Percentiles rank a stretch among this genome's conserved stretches.
Evolutionary conservation across 805 yeast species (phyloP).

Genomic region (Kluyveromyces dobzhanskii): DNA sequence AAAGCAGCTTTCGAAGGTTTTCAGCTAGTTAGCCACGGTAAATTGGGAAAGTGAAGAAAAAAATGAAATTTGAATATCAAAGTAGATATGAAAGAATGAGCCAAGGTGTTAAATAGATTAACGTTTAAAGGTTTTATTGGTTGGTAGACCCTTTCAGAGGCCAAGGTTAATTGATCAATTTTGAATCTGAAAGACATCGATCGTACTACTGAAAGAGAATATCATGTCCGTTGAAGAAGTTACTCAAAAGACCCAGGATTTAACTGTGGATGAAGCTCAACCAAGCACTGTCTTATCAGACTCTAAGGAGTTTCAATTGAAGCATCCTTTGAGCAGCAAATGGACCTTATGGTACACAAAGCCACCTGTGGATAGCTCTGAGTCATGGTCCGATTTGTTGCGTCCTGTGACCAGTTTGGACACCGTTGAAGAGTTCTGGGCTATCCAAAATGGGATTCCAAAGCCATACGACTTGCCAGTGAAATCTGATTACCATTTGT

Average conservation of each 20-base stretch:
- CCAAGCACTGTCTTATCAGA: conserved; percentile 27
- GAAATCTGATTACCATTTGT: conserved; percentile 90
- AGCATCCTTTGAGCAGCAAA: conserved; percentile 79
- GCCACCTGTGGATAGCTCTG: conserved; percentile 71
- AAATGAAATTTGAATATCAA: no score
- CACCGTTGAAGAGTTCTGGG: conserved; percentile 99
- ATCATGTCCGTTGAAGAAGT: conserved; percentile 31
- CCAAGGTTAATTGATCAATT: no score
- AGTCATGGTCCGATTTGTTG: conserved; percentile 86
- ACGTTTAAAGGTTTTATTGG: no score
- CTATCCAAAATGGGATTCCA: conserved; percentile 89
- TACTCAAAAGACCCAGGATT: conserved; percentile 25
- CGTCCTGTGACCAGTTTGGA: conserved; percentile 87
- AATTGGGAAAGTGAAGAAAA: no score
- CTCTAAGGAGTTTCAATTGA: conserved; percentile 27
- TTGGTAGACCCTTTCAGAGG: no score
- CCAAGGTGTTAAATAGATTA: no score
- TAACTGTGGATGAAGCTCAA: conserved; percentile 17
- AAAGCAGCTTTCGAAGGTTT: no score
- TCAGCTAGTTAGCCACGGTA: no score
- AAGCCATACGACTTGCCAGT: conserved; percentile 83
- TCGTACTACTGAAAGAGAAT: no score
- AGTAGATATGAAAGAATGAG: no score
- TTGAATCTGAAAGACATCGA: no score
- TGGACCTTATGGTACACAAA: conserved; percentile 99